Conservation (phyloP, 345 rosid genomes). For the Firmiana major region DNA sequence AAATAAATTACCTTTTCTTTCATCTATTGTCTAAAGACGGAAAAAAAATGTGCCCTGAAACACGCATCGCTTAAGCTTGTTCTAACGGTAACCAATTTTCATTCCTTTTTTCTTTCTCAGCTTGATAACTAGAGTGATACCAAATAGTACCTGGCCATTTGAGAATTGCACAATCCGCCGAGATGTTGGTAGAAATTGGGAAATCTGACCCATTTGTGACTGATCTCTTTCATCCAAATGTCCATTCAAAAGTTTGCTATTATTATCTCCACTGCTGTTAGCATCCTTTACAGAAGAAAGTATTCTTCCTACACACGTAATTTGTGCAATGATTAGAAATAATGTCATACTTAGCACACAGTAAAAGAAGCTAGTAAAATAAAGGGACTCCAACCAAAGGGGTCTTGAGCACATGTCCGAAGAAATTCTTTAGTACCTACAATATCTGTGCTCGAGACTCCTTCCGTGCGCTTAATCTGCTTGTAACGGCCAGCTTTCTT, state of each 20-base stretch:
- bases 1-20: neutral
- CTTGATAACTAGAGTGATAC: neutral
- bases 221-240: conserved; percentile 18
- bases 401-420: neutral
- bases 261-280: conserved; percentile 27
- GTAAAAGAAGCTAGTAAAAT: neutral
- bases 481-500: conserved; percentile 88
- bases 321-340: neutral
- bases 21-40: neutral
- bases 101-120: neutral
- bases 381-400: neutral
- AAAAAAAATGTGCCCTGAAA: neutral
- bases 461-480: conserved; percentile 97
- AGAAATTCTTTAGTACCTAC: conserved; percentile 54
- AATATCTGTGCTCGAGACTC: conserved; percentile 98
- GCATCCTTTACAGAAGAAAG: conserved; percentile 54
- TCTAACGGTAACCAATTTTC: neutral
- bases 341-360: neutral
- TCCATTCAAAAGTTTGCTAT: conserved; percentile 31
- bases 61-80: neutral
- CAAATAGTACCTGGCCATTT: conserved; percentile 69
- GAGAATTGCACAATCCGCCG: conserved; percentile 90
- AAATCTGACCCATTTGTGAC: conserved; percentile 37
- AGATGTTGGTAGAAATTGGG: conserved; percentile 95
- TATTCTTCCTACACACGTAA: conserved; percentile 61